Evolutionary conservation across 148 eudicot species (phyloP), one percentile per base, ranked within the genome.

Genomic region (Polygonum aviculare): DNA sequence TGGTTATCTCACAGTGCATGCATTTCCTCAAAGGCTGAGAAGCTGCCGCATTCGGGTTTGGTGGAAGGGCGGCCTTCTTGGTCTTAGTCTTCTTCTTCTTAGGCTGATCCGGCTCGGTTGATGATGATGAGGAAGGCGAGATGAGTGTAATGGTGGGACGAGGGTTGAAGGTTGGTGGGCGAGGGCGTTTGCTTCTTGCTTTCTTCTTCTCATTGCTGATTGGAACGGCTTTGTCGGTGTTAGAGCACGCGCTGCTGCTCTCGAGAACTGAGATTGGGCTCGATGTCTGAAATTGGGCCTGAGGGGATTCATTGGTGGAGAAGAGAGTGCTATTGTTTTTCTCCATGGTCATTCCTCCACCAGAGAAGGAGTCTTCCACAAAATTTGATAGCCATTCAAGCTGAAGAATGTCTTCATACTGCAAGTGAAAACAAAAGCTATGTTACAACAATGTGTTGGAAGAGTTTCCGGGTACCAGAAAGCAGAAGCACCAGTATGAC

Each of bases 381-480:
- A 95, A 95, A 16, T 83, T 88, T 2, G 98, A 92, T 21, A 95
- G 86, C 98, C 98, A 95, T 77, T 95, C 97, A 0, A 95, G 91
- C 67, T 95, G 94, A 31, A 85, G 86, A 19, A 92, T 92, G 78
- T 95, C 98, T 75, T 92, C 98, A 70, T 92, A 87, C 98, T 95
- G 91, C 12, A 72, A 82, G 10, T 52, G 52, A 19, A 81, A 60
- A 38, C 38, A 22, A 14, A 60, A 60, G 2, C 36, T 44, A 44
- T 44, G 47, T 44, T 44, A 44, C 47, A 44, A 44, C 47, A 6
- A 7, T 41, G 8, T 44, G 10, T 6, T 44, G 9, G 7, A 39
- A 39, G 41, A 39, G 41, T 39, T 39, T 39, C 41, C 41, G 41
- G 41, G 41, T 39, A 39, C 1, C 41, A 2, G 57, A 18, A 79